Conservation (phyloP, 2,329 filamentous ascomycete genomes). For the Alternaria atra region DNA sequence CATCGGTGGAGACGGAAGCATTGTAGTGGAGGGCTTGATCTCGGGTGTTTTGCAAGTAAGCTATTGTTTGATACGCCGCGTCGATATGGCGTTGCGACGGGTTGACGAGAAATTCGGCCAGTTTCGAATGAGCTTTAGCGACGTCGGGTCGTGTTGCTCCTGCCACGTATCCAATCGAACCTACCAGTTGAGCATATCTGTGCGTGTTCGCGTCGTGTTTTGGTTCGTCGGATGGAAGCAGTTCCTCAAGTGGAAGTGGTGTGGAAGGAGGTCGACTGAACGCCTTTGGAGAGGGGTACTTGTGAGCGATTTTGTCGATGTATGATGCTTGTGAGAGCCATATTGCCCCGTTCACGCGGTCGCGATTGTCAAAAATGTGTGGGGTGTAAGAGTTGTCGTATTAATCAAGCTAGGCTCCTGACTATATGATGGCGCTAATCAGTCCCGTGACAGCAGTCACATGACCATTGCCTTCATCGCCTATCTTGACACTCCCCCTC, state of each 20-base stretch:
- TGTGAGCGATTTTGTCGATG: not conserved
- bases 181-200: constrained; percentile 15
- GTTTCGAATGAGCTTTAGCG: constrained; percentile 20
- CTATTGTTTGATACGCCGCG: constrained; percentile 17
- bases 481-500: no score
- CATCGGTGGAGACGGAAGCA: not conserved
- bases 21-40: constrained; percentile 15
- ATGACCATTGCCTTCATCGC: no score
- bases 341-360: not conserved
- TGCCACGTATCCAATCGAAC: constrained; percentile 26
- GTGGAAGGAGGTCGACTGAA: constrained; percentile 4
- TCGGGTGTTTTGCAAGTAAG: constrained; percentile 20
- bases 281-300: constrained; percentile 4
- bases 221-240: constrained; percentile 15
- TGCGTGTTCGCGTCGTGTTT: constrained; percentile 18
- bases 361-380: no score
- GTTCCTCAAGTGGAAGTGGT: constrained; percentile 5
- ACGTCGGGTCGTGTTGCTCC: constrained; percentile 26
- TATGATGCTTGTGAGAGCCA: constrained; percentile 7
- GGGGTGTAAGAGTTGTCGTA: no score
- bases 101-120: constrained; percentile 28
- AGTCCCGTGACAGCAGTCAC: no score
- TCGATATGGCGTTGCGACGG: constrained; percentile 20
- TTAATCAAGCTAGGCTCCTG: no score
- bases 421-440: no score